Base-by-base conservation (phyloP, 768 basidiomycete genomes). In the Filobasidium wieringae region DNA sequence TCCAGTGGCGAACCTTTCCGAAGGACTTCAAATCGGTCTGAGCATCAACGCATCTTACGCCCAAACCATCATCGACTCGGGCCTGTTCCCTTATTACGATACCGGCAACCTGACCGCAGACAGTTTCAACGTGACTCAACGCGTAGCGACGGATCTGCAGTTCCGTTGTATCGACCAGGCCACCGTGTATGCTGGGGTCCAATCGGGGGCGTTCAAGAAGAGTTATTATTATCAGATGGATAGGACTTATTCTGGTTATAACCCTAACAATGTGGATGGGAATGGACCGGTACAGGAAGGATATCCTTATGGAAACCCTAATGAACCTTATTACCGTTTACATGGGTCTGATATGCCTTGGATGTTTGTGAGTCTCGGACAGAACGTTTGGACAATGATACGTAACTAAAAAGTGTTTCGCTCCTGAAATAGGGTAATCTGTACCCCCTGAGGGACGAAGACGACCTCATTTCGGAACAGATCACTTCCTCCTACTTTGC, bases 91-190 rank as follows among this genome's bases (percentile, higher is more conserved):
- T 9, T 52, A 72, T 4, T 78, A 78, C 0, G 62, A 64, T 0
- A 70, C 70, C 0, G 57, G 73, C 0, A 77, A 79, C 51, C 63
- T 68, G 0, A 76, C 76, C 0, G 63, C 75, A 55, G 74, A 78
- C 56, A 66, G 77, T 31, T 80, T 77, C 72, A 81, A 81, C 51
- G 71, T 78, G 15, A 79, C 79, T 4, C 70, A 75, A 1, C 69
- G 78, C 2, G 67, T 78, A 7, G 74, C 77, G 2, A 80, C 77
- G 0, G 78, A 79, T 63, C 72, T 75, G 6, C 72, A 79, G 62
- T 80, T 80, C 67, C 66, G 73, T 62, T 80, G 79, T 59, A 62
- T 80, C 30, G 79, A 80, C 62, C 78, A 79, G 63, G 79, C 79
- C 0, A 79, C 79, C 0, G 76, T 77, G 6, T 73, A 75, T 33